A percentile compares a stretch with the other conserved stretches of the same genome.
These are phyloP conservation scores for Porcisia hertigi DNA, from an alignment of 208 protist genomes.

Conservation along the genomic window DNA sequence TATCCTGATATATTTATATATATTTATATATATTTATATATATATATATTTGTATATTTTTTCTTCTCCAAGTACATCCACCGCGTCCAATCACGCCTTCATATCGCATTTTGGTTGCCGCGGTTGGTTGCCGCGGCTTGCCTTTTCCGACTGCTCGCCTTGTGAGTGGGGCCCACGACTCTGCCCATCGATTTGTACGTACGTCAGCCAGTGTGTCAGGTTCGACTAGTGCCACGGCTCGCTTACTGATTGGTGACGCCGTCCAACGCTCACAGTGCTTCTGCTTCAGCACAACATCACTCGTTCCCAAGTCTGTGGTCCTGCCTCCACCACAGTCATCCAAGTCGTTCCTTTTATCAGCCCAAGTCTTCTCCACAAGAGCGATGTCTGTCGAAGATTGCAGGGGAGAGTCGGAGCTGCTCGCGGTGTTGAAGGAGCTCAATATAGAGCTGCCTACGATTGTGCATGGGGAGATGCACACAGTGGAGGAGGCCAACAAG, in stretches of 20 bases:
- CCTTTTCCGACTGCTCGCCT: background rate
- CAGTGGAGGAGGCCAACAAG: too few species aligned
- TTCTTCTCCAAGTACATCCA: too few species aligned
- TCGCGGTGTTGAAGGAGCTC: constrained; percentile 49
- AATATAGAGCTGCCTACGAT: constrained; percentile 7
- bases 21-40: too few species aligned
- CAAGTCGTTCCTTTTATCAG: background rate
- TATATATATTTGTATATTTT: too few species aligned
- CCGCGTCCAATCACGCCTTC: background rate
- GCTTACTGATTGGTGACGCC: background rate
- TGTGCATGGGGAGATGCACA: background rate
- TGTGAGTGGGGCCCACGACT: background rate
- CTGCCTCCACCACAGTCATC: background rate
- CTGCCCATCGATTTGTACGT: background rate
- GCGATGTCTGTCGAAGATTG: constrained; percentile 62
- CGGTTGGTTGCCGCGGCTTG: background rate
- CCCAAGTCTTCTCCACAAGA: background rate
- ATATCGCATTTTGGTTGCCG: background rate
- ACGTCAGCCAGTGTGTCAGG: too few species aligned
- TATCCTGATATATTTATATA: too few species aligned
- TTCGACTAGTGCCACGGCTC: background rate
- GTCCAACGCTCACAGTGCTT: background rate
- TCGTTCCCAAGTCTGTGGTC: background rate
- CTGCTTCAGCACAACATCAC: background rate
- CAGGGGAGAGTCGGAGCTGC: constrained; percentile 58